Evolutionary conservation across 225 moss, liverwort and hornwort genomes (phyloP).

Genomic region (Asterella californica): DNA sequence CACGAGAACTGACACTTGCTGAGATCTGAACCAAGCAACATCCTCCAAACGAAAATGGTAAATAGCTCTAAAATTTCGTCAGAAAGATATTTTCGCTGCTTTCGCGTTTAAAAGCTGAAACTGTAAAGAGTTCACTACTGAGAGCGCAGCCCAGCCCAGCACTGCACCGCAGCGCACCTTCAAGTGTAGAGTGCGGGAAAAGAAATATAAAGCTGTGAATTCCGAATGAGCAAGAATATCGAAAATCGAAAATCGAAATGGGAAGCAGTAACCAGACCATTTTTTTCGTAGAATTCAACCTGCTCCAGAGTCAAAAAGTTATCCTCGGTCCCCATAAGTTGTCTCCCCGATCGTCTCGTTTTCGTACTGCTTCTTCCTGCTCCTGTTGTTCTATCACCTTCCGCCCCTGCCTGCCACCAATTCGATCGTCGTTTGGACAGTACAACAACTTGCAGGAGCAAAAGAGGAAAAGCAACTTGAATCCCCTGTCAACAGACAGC

Average conservation of each 20-base stretch:
- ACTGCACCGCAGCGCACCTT: not conserved
- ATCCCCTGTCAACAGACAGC: not conserved
- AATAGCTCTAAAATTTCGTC: too few relatives aligned
- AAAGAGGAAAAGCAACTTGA: not conserved
- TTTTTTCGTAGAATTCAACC: conserved; percentile 42
- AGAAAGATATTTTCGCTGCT: not conserved
- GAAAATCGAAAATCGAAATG: not conserved
- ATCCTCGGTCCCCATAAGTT: conserved; percentile 29
- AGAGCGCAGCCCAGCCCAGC: not conserved
- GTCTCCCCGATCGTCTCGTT: not conserved
- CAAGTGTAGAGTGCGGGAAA: not conserved
- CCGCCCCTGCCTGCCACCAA: not conserved
- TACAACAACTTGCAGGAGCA: not conserved
- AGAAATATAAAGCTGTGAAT: not conserved
- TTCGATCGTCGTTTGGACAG: not conserved
- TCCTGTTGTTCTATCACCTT: not conserved
- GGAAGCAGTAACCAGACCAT: conserved; percentile 25
- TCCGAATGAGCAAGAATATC: not conserved
- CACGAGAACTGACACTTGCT: too few relatives aligned
- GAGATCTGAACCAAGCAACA: too few relatives aligned
- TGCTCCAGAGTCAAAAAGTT: conserved; percentile 34
- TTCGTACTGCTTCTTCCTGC: not conserved
- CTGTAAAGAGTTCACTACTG: not conserved
- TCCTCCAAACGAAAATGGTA: too few relatives aligned
- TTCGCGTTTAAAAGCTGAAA: not conserved